Evolutionary conservation across 2,329 filamentous ascomycete species (phyloP).

Genomic region (Arthroderma uncinatum): DNA sequence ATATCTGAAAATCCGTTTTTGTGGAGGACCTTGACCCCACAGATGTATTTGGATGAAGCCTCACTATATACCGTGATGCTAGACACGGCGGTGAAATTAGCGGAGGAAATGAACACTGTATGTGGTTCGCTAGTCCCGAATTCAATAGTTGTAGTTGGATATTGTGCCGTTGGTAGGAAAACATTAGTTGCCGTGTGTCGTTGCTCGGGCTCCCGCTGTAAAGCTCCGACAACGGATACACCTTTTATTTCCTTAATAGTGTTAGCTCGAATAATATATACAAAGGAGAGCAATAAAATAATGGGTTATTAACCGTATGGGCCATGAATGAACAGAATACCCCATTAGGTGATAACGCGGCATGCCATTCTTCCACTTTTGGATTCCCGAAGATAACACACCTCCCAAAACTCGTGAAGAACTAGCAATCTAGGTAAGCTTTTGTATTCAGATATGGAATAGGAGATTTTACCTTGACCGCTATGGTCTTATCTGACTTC

Average conservation of each 20-base stretch:
- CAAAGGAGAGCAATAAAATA: background rate
- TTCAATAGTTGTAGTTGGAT: background rate
- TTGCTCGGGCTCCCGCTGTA: background rate
- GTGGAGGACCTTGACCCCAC: slow-evolving; percentile 3
- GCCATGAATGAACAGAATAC: background rate
- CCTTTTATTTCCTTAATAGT: background rate
- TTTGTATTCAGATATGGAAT: background rate
- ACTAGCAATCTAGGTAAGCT: background rate
- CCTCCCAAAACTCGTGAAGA: slow-evolving; percentile 5
- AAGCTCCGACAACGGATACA: background rate
- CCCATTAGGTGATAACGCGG: background rate
- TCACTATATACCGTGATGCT: background rate
- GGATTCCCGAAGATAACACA: background rate
- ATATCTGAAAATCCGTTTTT: slow-evolving; percentile 1
- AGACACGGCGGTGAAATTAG: background rate
- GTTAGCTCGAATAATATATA: background rate
- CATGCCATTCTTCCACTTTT: background rate
- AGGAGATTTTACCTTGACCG: background rate
- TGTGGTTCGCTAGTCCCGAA: background rate
- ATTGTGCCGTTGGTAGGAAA: background rate
- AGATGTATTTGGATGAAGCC: background rate
- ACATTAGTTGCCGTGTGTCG: background rate
- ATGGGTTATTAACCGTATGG: background rate
- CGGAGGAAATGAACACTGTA: background rate
- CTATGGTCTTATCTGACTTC: background rate